Conservation (phyloP, 2,329 filamentous ascomycete species). For the Rhynchosporium graminicola region DNA sequence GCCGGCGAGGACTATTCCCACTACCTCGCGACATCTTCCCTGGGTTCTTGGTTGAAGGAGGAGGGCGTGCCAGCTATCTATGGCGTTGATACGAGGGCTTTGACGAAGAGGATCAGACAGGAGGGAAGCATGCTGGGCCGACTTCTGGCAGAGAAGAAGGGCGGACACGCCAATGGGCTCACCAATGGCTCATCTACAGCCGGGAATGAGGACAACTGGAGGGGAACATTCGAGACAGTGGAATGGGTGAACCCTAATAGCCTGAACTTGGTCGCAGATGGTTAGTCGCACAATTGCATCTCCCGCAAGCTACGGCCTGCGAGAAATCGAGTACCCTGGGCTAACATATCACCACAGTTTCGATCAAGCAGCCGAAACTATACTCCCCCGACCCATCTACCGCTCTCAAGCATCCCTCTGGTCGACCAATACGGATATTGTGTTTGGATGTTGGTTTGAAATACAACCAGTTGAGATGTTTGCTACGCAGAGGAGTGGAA, state of each 20-base stretch:
- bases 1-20: conserved; percentile 95
- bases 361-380: conserved; percentile 80
- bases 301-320: neutral
- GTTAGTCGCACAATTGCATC: conserved; percentile 55
- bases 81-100: conserved; percentile 86
- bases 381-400: conserved; percentile 74
- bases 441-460: conserved; percentile 98
- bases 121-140: conserved; percentile 96
- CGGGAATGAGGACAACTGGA: conserved; percentile 44
- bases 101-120: conserved; percentile 92
- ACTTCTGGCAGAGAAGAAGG: conserved; percentile 71
- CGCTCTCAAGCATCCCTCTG: conserved; percentile 83
- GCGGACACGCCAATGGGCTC: conserved; percentile 44
- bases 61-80: conserved; percentile 92
- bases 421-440: conserved; percentile 81
- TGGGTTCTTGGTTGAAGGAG: conserved; percentile 95
- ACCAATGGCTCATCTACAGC: conserved; percentile 43
- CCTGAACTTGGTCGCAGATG: conserved; percentile 90
- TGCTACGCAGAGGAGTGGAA: conserved; percentile 87
- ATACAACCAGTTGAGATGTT: conserved; percentile 94
- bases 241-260: conserved; percentile 92
- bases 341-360: conserved; percentile 65
- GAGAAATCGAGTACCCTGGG: conserved; percentile 30
- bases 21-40: conserved; percentile 84
- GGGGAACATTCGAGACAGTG: conserved; percentile 69